A percentile compares a stretch with the other conserved stretches of the same genome.
phyloP scores from a whole-genome alignment of 192 early-diverging fungal genomes.

The Podila epigama region DNA sequence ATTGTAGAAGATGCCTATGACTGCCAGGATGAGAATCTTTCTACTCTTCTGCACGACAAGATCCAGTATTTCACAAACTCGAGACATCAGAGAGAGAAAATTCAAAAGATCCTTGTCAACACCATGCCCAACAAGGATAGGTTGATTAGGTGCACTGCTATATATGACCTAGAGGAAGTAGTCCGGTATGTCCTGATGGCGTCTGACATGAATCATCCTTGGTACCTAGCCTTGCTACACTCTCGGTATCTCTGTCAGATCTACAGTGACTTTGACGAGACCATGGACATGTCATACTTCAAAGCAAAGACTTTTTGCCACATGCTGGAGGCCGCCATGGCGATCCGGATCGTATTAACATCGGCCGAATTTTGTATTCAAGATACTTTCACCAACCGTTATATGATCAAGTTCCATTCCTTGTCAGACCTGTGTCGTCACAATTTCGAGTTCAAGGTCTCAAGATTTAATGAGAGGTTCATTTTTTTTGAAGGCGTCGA shows the following conservation, averaged over 20 bases:
- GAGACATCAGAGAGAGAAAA: no score
- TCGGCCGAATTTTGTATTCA: neutral
- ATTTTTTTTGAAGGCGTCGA: neutral
- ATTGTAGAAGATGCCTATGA: no score
- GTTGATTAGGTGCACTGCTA: neutral
- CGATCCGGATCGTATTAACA: neutral
- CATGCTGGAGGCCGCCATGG: constrained; percentile 1
- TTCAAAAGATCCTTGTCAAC: no score
- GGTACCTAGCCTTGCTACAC: neutral
- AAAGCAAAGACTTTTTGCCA: neutral
- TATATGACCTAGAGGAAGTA: neutral
- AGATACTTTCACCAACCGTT: neutral
- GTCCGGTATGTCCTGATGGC: constrained; percentile 2
- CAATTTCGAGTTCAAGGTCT: constrained; percentile 4
- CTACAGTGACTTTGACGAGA: neutral
- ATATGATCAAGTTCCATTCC: neutral
- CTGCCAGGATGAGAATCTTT: no score
- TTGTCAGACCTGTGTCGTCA: neutral
- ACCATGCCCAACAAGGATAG: neutral
- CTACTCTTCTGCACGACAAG: no score
- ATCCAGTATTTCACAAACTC: no score
- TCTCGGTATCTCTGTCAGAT: neutral
- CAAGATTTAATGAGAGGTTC: constrained; percentile 1
- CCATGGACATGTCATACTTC: neutral
- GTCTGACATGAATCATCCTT: constrained; percentile 1